Base-by-base conservation (phyloP, 768 basidiomycete species). In the Ephemerocybe angulata region DNA sequence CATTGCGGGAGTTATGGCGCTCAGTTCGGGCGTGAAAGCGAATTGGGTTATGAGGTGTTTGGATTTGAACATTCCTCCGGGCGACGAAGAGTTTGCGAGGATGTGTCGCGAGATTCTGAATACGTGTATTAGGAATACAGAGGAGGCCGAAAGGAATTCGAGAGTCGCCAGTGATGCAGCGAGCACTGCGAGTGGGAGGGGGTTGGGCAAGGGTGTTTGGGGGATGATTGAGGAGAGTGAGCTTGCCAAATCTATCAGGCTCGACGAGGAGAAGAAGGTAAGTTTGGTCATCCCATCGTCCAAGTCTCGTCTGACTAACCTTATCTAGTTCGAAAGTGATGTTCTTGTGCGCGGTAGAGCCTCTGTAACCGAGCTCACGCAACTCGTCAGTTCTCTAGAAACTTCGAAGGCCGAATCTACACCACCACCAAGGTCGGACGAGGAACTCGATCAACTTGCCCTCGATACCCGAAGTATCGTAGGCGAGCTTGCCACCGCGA, bases 41-140 rank as follows among this genome's bases (percentile, higher is more conserved):
- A 98, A 98, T 64, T 79, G 83, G 52, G 80, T 84, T 10, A 88
- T 98, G 78, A 81, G 97, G 4, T 99, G 97, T 65, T 74, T 99
- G 52, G 97, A 99, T 71, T 67, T 98, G 42, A 89, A 92, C 62
- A 92, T 99, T 25, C 93, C 94, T 2, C 88, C 90, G 0, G 87
- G 82, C 1, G 86, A 91, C 52, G 88, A 92, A 58, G 83, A 83
- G 63, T 90, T 87, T 74, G 88, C 90, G 38, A 78, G 80, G 83
- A 83, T 95, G 72, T 93, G 89, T 60, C 82, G 95, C 35, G 89
- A 93, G 52, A 96, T 99, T 51, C 70, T 98, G 57, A 90, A 88
- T 59, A 83, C 86, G 11, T 99, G 96, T 67, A 85, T 95, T 7
- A 76, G 95, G 54, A 98, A 99, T 61, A 98, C 96, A 0, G 95